These are phyloP conservation scores for Coleophoma cylindrospora DNA, from an alignment of 2,329 filamentous ascomycete species.

Conservation along the genomic window DNA sequence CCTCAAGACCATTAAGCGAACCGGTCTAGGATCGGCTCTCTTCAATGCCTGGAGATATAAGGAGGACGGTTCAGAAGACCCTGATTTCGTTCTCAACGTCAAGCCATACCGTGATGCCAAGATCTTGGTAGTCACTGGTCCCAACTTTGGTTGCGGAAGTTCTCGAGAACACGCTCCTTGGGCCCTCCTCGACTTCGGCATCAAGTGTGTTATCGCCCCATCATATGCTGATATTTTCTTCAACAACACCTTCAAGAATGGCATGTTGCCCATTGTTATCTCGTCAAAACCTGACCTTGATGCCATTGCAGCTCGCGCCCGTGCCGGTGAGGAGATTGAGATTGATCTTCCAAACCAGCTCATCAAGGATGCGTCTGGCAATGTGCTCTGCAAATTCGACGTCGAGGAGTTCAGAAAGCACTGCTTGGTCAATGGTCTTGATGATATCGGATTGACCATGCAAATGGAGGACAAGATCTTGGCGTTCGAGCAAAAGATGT, in stretches of 20 bases:
- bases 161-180: slow-evolving; percentile 95
- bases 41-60: slow-evolving; percentile 84
- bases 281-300: slow-evolving; percentile 61
- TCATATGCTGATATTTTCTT: slow-evolving; percentile 95
- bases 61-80: slow-evolving; percentile 67
- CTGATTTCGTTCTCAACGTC: slow-evolving; percentile 84
- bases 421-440: slow-evolving; percentile 86
- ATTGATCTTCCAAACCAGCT: slow-evolving; percentile 82
- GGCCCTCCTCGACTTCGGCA: slow-evolving; percentile 95
- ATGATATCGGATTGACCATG: slow-evolving; percentile 94
- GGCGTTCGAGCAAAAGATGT: slow-evolving; percentile 74
- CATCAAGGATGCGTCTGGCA: slow-evolving; percentile 71
- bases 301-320: slow-evolving; percentile 70
- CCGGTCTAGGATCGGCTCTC: slow-evolving; percentile 80
- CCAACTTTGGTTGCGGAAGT: slow-evolving; percentile 92
- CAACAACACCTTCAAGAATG: slow-evolving; percentile 99
- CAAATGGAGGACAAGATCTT: slow-evolving; percentile 86
- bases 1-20: slow-evolving; percentile 98
- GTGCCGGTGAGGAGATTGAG: slow-evolving; percentile 77
- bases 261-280: slow-evolving; percentile 87
- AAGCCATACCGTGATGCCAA: slow-evolving; percentile 79
- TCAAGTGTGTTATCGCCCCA: slow-evolving; percentile 87
- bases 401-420: slow-evolving; percentile 94
- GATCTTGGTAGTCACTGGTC: slow-evolving; percentile 85
- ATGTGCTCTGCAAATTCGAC: slow-evolving; percentile 72